Conservation (phyloP, 345 rosid genomes). For the Corchorus olitorius region DNA sequence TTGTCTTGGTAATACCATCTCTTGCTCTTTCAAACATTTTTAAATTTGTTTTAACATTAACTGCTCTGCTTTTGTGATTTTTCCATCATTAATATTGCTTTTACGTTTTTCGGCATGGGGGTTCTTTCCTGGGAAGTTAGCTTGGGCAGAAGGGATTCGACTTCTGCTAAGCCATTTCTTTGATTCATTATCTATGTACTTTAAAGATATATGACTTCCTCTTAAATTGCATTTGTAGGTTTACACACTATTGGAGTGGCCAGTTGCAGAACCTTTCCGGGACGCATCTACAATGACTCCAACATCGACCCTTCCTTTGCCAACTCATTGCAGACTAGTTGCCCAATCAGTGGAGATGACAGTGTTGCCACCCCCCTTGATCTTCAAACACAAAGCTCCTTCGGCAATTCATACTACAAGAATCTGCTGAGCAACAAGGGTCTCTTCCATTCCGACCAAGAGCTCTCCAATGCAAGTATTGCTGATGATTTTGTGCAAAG, state of each 20-base stretch:
- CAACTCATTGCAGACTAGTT: slow-evolving; percentile 9
- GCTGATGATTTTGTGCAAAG: slow-evolving; percentile 24
- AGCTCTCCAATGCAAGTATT: slow-evolving; percentile 32
- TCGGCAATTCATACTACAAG: slow-evolving; percentile 35
- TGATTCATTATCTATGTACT: too few species aligned
- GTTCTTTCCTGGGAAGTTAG: slow-evolving; percentile 45
- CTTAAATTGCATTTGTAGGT: slow-evolving; percentile 13
- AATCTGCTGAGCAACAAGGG: slow-evolving; percentile 40
- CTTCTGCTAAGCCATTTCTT: slow-evolving; percentile 24
- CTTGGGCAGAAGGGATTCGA: slow-evolving; percentile 53
- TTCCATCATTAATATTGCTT: not conserved
- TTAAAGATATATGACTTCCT: too few species aligned
- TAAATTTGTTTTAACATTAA: not conserved
- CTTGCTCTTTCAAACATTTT: too few species aligned
- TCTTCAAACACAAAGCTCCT: slow-evolving; percentile 21
- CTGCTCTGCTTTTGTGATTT: too few species aligned
- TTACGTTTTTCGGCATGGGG: slow-evolving; percentile 39
- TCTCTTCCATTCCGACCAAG: slow-evolving; percentile 45
- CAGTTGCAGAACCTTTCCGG: slow-evolving; percentile 32
- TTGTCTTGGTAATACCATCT: slow-evolving; percentile 30
- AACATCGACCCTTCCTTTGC: slow-evolving; percentile 38
- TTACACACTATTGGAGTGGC: slow-evolving; percentile 46
- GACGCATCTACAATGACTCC: slow-evolving; percentile 37
- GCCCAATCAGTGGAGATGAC: slow-evolving; percentile 33
- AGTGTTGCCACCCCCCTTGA: slow-evolving; percentile 23